These are phyloP conservation scores for Arthrobotrys megalospora DNA, from an alignment of 2,329 filamentous ascomycete genomes.

Conservation along the genomic window DNA sequence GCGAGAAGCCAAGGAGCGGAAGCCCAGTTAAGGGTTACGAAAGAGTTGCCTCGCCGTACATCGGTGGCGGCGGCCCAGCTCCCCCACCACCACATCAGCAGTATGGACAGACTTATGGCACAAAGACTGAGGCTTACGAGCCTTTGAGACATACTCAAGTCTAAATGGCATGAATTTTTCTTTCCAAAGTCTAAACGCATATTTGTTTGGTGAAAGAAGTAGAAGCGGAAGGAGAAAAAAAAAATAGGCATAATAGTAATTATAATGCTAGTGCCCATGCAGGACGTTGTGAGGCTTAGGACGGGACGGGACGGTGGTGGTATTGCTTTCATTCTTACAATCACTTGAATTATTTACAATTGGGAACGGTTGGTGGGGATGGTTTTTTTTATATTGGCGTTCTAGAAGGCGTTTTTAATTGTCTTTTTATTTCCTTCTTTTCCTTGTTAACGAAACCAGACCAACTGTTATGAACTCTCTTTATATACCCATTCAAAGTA, in stretches of 20 bases:
- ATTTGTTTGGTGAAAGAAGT: neutral
- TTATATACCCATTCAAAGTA: slow-evolving; percentile 51
- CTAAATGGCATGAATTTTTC: slow-evolving; percentile 17
- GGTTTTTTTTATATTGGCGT: slow-evolving; percentile 36
- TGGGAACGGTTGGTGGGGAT: neutral
- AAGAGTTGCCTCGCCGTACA: slow-evolving; percentile 63
- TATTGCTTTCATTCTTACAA: slow-evolving; percentile 33
- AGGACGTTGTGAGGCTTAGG: neutral
- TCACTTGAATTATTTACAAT: slow-evolving; percentile 25
- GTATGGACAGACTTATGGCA: slow-evolving; percentile 37
- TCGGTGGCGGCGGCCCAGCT: slow-evolving; percentile 48
- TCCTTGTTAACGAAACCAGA: slow-evolving; percentile 11
- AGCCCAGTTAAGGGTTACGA: slow-evolving; percentile 61
- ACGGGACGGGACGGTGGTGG: neutral
- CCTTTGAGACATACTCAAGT: slow-evolving; percentile 63
- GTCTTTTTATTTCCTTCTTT: slow-evolving; percentile 1
- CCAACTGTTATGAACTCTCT: slow-evolving; percentile 60
- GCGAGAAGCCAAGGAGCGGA: slow-evolving; percentile 44
- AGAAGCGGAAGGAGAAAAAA: neutral
- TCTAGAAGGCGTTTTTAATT: slow-evolving; percentile 48
- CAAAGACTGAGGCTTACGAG: slow-evolving; percentile 62
- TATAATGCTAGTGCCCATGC: slow-evolving; percentile 7
- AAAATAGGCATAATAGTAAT: slow-evolving; percentile 34
- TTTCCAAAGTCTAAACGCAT: neutral
- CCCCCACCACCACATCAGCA: slow-evolving; percentile 50